Percentiles rank a stretch among this genome's conserved stretches.
These are phyloP conservation scores for Aphanomyces invadans DNA, from an alignment of 352 stramenopile genomes.

Conservation along the genomic window DNA sequence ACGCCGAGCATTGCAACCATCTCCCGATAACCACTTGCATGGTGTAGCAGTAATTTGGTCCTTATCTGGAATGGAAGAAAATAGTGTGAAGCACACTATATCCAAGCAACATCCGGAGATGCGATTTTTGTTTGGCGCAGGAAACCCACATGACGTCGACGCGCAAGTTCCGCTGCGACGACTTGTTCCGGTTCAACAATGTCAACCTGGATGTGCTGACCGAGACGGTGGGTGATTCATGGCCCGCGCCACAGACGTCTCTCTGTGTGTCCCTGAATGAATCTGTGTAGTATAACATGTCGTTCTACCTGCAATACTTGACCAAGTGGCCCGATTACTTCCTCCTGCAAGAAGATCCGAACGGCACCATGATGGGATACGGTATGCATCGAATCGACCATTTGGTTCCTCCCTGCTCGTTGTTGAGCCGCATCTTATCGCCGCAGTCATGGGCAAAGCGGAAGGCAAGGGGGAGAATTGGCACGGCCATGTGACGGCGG, in stretches of 20 bases:
- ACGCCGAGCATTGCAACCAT: too few species aligned
- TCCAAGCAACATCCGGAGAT: too few species aligned
- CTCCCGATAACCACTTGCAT: too few species aligned
- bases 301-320: conserved; percentile 97
- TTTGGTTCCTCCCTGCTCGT: conserved; percentile 1
- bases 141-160: conserved; percentile 94
- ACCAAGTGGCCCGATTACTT: conserved; percentile 97
- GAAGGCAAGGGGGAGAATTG: conserved; percentile 92
- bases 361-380: conserved; percentile 94
- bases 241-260: neutral
- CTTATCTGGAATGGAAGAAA: too few species aligned
- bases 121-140: neutral
- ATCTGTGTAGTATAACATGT: conserved; percentile 88
- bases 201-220: conserved; percentile 97
- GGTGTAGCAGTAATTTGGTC: too few species aligned
- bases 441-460: conserved; percentile 90
- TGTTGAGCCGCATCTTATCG: conserved; percentile 12
- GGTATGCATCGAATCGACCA: conserved; percentile 51
- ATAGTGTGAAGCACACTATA: too few species aligned
- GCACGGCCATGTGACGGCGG: conserved; percentile 97
- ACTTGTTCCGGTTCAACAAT: conserved; percentile 98
- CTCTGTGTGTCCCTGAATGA: neutral
- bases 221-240: conserved; percentile 67
- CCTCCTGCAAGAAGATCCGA: conserved; percentile 88
- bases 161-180: conserved; percentile 92